A percentile compares a stretch with the other conserved stretches of the same genome.
Evolutionary conservation across 2,329 filamentous ascomycete genomes (phyloP).

Genomic region (Colletotrichum sp.): DNA sequence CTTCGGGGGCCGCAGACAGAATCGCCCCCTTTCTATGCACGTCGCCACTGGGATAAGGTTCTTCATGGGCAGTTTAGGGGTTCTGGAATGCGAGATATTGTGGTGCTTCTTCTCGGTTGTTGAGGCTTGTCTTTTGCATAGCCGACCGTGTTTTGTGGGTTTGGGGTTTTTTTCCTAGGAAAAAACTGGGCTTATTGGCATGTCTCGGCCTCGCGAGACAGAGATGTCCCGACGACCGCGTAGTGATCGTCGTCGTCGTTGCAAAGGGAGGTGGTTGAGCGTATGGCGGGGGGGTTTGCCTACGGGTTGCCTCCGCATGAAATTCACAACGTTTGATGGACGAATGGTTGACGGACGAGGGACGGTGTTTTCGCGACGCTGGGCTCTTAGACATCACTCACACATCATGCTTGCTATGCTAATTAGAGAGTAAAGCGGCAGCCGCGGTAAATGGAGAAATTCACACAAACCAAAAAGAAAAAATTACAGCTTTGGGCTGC

Average conservation of each 20-base stretch:
- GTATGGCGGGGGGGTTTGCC: not conserved
- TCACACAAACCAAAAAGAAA: not conserved
- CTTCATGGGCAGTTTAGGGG: not conserved
- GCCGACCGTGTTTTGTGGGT: slow-evolving; percentile 1
- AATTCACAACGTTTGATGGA: not conserved
- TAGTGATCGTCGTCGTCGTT: not conserved
- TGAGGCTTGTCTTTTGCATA: slow-evolving; percentile 9
- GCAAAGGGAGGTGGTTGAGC: not conserved
- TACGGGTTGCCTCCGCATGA: not conserved
- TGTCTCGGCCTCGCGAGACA: not conserved
- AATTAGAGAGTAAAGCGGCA: not conserved
- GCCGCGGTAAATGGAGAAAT: not conserved
- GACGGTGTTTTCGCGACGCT: not conserved
- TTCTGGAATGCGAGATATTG: not conserved
- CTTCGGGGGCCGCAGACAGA: not conserved
- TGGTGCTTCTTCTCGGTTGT: not conserved
- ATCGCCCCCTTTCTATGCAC: not conserved
- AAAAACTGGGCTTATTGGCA: not conserved
- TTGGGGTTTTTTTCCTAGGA: not conserved
- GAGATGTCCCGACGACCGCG: not conserved
- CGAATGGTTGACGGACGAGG: not conserved
- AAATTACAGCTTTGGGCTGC: not conserved
- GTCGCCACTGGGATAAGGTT: slow-evolving; percentile 2
- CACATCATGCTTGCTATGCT: not conserved
- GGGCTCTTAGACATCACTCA: not conserved